Conservation (phyloP, 179 eudicot species). For the Nepenthes alata region DNA sequence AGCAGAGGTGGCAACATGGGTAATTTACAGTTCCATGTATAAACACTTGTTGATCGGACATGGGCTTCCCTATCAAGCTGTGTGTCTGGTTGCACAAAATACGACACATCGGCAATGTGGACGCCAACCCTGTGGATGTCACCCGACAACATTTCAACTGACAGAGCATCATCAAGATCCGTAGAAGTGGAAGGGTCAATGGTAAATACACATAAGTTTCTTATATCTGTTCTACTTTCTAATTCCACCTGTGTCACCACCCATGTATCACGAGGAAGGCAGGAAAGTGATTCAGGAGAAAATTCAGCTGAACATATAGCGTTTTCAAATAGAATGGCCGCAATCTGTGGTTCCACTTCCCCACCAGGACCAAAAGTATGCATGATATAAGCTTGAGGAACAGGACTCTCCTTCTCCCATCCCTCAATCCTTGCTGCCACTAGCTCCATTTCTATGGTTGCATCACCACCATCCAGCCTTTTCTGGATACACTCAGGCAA, state of each 20-base stretch:
- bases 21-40: constrained; percentile 46
- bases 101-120: constrained; percentile 86
- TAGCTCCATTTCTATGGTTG: constrained; percentile 57
- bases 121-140: constrained; percentile 65
- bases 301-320: constrained; percentile 44
- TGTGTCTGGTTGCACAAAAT: constrained; percentile 76
- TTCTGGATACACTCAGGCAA: constrained; percentile 50
- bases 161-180: constrained; percentile 91
- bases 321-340: constrained; percentile 69
- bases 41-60: constrained; percentile 65
- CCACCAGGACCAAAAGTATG: constrained; percentile 67
- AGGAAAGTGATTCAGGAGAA: constrained; percentile 51
- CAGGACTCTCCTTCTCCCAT: constrained; percentile 52
- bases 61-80: constrained; percentile 69
- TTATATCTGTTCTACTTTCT: constrained; percentile 40
- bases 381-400: constrained; percentile 55
- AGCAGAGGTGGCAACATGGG: constrained; percentile 79
- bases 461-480: constrained; percentile 53
- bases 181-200: constrained; percentile 84
- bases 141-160: constrained; percentile 50
- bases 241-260: constrained; percentile 45
- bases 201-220: constrained; percentile 68
- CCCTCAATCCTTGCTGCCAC: constrained; percentile 54
- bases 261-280: constrained; percentile 61
- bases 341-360: constrained; percentile 68